Conservation (phyloP, 148 eudicot species). For the Camellia sinensis region DNA sequence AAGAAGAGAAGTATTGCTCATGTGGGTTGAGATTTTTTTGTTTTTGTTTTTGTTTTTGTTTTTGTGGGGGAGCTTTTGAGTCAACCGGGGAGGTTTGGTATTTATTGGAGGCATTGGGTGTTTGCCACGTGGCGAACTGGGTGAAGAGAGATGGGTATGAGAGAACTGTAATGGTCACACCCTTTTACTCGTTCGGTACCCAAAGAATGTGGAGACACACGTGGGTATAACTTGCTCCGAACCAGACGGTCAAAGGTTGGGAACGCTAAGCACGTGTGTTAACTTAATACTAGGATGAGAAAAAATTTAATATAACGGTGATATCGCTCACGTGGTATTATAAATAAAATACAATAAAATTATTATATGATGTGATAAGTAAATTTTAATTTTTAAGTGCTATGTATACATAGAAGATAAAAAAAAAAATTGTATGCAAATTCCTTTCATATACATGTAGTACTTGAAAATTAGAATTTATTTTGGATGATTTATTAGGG, state of each 20-base stretch:
- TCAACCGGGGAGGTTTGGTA: background rate
- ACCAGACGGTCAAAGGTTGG: background rate
- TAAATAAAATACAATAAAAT: too few species aligned
- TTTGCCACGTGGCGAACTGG: constrained; percentile 2
- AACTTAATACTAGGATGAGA: too few species aligned
- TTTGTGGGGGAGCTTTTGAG: background rate
- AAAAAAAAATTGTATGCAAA: too few species aligned
- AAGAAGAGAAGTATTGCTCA: background rate
- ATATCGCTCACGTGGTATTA: background rate
- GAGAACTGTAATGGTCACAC: constrained; percentile 8
- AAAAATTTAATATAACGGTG: background rate
- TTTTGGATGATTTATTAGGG: too few species aligned
- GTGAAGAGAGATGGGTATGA: background rate
- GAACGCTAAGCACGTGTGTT: background rate
- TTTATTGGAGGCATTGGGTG: background rate
- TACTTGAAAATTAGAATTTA: too few species aligned
- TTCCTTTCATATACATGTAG: too few species aligned
- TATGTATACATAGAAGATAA: too few species aligned
- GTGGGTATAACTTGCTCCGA: background rate
- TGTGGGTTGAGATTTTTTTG: too few species aligned
- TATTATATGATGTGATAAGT: too few species aligned
- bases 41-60: too few species aligned
- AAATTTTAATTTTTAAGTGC: too few species aligned
- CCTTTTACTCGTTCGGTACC: constrained; percentile 4
- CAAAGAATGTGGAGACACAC: too few species aligned